phyloP scores from a whole-genome alignment of 169 alveolate species.

The Eimeria falciformis region DNA sequence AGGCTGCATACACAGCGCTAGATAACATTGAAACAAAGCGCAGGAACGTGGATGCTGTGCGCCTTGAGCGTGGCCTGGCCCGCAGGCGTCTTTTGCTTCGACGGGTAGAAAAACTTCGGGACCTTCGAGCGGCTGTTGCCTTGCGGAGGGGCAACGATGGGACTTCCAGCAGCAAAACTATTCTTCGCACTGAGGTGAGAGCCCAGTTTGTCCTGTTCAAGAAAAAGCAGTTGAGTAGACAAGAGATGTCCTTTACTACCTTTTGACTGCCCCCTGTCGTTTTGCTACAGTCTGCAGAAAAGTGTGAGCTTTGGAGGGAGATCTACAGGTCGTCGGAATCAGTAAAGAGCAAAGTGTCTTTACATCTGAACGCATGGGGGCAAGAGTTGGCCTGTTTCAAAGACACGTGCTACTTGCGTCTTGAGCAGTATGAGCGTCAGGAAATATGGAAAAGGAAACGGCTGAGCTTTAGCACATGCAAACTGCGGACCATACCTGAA shows the following conservation, averaged over 20 bases:
- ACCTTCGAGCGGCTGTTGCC: conserved; percentile 34
- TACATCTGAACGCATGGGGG: conserved; percentile 62
- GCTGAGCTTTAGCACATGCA: neutral
- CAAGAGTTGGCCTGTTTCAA: conserved; percentile 54
- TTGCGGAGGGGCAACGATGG: neutral
- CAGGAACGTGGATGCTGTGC: conserved; percentile 23
- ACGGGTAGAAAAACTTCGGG: conserved; percentile 29
- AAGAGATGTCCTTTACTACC: neutral
- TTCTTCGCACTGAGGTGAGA: conserved; percentile 16
- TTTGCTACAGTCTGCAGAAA: neutral
- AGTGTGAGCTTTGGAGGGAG: conserved; percentile 52
- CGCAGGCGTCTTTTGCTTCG: conserved; percentile 48
- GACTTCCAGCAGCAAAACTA: neutral
- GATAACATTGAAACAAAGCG: conserved; percentile 36
- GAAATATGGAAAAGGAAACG: conserved; percentile 13
- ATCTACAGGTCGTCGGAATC: conserved; percentile 32
- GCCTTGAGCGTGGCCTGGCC: conserved; percentile 35
- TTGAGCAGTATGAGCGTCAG: conserved; percentile 63
- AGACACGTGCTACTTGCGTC: conserved; percentile 54
- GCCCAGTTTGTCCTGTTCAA: neutral
- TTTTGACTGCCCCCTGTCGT: neutral
- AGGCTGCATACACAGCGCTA: conserved; percentile 46
- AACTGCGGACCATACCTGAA: neutral
- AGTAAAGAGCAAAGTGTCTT: conserved; percentile 29
- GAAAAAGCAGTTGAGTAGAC: too few species aligned